Evolutionary conservation across 805 yeast genomes (phyloP).

Genomic region (Hanseniaspora clermontiae): DNA sequence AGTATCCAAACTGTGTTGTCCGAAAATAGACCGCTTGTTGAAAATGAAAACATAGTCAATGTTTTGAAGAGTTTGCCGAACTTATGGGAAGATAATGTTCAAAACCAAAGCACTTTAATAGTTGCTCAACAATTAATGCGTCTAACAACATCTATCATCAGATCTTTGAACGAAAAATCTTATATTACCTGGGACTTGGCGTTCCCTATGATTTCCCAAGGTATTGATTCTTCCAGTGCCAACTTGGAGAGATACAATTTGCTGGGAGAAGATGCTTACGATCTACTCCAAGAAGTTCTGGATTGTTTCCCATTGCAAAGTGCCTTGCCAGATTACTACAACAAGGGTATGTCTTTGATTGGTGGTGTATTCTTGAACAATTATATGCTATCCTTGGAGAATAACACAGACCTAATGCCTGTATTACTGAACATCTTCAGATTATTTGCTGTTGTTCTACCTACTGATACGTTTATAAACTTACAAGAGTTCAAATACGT

Average conservation of each 20-base stretch:
- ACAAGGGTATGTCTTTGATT: slow-evolving; percentile 26
- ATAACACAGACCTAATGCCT: slow-evolving; percentile 65
- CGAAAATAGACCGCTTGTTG: slow-evolving; percentile 52
- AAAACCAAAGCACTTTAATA: slow-evolving; percentile 33
- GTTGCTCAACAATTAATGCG: slow-evolving; percentile 42
- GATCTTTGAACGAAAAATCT: slow-evolving; percentile 43
- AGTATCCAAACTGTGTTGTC: slow-evolving; percentile 52
- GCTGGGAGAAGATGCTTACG: slow-evolving; percentile 75
- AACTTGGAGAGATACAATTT: slow-evolving; percentile 32
- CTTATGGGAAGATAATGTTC: slow-evolving; percentile 40
- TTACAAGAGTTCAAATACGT: slow-evolving; percentile 31
- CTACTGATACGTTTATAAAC: slow-evolving; percentile 29
- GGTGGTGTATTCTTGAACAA: slow-evolving; percentile 35
- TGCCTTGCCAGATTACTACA: slow-evolving; percentile 18
- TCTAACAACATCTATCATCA: slow-evolving; percentile 42
- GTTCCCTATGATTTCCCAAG: slow-evolving; percentile 47
- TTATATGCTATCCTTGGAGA: slow-evolving; percentile 45
- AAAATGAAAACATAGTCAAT: slow-evolving; percentile 37
- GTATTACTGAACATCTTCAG: slow-evolving; percentile 47
- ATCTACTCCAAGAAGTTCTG: slow-evolving; percentile 62
- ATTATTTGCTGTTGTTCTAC: slow-evolving; percentile 45
- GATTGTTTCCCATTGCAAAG: slow-evolving; percentile 42
- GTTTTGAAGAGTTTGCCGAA: slow-evolving; percentile 51
- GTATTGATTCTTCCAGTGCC: slow-evolving; percentile 51
- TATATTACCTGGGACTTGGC: slow-evolving; percentile 42